Conservation (phyloP, 2,329 filamentous ascomycete species). For the Ceratocystis cacaofunesta region DNA sequence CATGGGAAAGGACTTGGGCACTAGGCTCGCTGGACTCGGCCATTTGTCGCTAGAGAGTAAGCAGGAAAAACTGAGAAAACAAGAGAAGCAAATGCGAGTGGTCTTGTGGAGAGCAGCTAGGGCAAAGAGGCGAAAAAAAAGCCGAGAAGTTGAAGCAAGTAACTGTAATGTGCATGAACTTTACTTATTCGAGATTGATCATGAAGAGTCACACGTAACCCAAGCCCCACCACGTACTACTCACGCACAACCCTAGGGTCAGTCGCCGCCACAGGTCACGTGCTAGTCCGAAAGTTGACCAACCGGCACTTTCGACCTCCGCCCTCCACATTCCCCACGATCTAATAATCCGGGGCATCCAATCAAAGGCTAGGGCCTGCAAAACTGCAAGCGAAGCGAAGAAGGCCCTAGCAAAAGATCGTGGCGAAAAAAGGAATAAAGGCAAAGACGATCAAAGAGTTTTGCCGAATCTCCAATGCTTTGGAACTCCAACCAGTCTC, state of each 20-base stretch:
- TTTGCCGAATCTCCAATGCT: too few species aligned
- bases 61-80: not conserved
- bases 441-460: too few species aligned
- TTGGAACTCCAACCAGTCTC: too few species aligned
- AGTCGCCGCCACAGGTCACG: not conserved
- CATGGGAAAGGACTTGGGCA: conserved; percentile 18
- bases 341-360: not conserved
- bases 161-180: too few species aligned
- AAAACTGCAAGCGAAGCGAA: not conserved
- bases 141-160: too few species aligned
- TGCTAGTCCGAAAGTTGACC: not conserved
- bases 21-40: conserved; percentile 16
- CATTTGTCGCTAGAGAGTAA: not conserved
- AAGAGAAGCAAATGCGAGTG: not conserved
- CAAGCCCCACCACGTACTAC: too few species aligned
- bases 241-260: not conserved
- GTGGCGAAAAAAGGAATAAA: not conserved
- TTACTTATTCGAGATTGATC: not conserved
- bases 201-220: not conserved
- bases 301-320: not conserved
- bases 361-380: not conserved
- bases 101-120: not conserved
- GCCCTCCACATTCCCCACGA: not conserved
- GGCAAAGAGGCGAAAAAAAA: not conserved
- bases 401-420: not conserved